Evolutionary conservation across 176 grass and related monocot species (phyloP).

Genomic region (Zea mays): DNA sequence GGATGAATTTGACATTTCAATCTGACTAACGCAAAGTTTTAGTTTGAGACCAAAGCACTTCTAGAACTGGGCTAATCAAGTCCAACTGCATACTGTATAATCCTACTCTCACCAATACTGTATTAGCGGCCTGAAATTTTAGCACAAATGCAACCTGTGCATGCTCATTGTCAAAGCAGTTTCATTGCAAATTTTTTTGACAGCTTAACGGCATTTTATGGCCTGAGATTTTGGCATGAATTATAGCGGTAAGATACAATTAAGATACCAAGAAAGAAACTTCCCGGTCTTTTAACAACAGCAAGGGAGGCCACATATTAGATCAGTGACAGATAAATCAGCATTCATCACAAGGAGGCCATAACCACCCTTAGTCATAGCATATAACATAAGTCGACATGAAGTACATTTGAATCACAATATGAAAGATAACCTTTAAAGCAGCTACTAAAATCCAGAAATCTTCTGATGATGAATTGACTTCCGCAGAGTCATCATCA

Average conservation of each 20-base stretch:
- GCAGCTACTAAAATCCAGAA: slow-evolving; percentile 98
- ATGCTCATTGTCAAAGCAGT: neutral
- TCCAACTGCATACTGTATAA: neutral
- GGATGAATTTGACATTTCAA: neutral
- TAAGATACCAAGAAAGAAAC: neutral
- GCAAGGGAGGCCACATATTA: neutral
- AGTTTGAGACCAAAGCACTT: neutral
- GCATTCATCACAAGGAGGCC: neutral
- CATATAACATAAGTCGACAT: neutral
- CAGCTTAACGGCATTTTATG: neutral
- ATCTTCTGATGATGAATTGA: slow-evolving; percentile 70
- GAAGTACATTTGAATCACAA: slow-evolving; percentile 5
- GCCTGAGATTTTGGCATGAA: neutral
- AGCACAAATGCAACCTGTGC: neutral
- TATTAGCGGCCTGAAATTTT: neutral
- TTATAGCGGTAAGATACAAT: neutral
- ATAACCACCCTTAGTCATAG: neutral
- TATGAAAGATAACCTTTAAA: slow-evolving; percentile 65
- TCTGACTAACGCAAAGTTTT: neutral
- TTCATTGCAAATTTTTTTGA: neutral
- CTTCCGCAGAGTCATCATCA: slow-evolving; percentile 76
- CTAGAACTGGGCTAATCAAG: neutral
- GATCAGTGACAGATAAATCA: slow-evolving; percentile 4
- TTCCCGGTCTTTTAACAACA: neutral
- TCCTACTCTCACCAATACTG: too few relatives aligned